Percentiles rank a stretch among this genome's conserved stretches.
Evolutionary conservation across 1,284 basidiomycete species (phyloP).

Genomic region (Tetrapyrgos nigripes): DNA sequence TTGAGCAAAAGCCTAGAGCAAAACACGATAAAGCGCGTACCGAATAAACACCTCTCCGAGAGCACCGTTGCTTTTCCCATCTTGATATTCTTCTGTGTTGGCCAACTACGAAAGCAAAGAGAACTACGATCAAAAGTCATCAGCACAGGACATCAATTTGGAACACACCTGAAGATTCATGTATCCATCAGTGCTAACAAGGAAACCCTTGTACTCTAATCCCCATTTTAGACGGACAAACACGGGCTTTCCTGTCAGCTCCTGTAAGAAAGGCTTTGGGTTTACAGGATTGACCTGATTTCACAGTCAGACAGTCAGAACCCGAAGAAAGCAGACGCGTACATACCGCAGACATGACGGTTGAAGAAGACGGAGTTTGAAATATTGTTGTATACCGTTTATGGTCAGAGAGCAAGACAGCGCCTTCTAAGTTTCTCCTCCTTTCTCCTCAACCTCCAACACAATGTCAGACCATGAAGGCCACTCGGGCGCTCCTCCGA

Average conservation of each 20-base stretch:
- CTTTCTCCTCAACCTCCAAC: slow-evolving; percentile 14
- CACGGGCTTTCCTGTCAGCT: slow-evolving; percentile 97
- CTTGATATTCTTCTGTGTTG: slow-evolving; percentile 98
- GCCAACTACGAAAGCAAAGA: slow-evolving; percentile 72
- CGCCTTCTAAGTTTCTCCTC: not conserved
- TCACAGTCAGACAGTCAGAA: not conserved
- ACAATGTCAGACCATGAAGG: slow-evolving; percentile 89
- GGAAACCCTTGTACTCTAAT: slow-evolving; percentile 98
- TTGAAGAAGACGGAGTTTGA: slow-evolving; percentile 63
- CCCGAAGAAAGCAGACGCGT: slow-evolving; percentile 18
- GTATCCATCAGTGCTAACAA: slow-evolving; percentile 98
- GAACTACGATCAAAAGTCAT: slow-evolving; percentile 2
- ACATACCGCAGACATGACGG: slow-evolving; percentile 64
- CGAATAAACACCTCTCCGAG: slow-evolving; percentile 99
- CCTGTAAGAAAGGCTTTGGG: slow-evolving; percentile 98
- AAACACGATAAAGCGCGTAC: slow-evolving; percentile 48
- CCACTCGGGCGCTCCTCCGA: slow-evolving; percentile 61
- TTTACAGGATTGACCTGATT: slow-evolving; percentile 90
- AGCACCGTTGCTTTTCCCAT: slow-evolving; percentile 94
- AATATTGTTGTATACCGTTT: slow-evolving; percentile 27
- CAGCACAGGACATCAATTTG: slow-evolving; percentile 5
- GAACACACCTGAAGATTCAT: slow-evolving; percentile 95
- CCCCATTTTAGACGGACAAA: slow-evolving; percentile 98
- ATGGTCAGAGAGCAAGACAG: too few relatives aligned
- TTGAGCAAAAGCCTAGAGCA: slow-evolving; percentile 6